These are phyloP conservation scores for Biscogniauxia mediterranea DNA, from an alignment of 2,329 filamentous ascomycete genomes.

Conservation along the genomic window DNA sequence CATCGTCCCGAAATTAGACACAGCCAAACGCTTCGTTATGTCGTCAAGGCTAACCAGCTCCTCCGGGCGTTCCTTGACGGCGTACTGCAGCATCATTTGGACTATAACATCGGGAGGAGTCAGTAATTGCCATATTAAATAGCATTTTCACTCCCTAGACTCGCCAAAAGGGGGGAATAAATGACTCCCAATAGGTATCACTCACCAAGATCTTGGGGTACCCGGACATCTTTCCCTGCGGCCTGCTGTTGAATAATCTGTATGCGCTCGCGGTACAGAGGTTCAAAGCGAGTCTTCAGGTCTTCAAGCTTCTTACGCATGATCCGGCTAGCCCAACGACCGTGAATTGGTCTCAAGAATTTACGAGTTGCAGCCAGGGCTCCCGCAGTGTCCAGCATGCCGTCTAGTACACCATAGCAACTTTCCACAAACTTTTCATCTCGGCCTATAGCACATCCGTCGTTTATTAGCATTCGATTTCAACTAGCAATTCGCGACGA, in stretches of 20 bases:
- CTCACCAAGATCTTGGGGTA: conserved; percentile 34
- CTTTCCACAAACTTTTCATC: conserved; percentile 36
- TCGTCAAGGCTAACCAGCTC: conserved; percentile 33
- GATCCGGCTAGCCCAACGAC: conserved; percentile 24
- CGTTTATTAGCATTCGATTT: neutral
- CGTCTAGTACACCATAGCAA: conserved; percentile 31
- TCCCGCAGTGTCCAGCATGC: conserved; percentile 34
- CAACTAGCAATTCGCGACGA: conserved; percentile 1
- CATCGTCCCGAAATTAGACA: conserved; percentile 38
- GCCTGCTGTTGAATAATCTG: conserved; percentile 14
- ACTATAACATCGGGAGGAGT: too few relatives aligned
- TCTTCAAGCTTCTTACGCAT: conserved; percentile 24
- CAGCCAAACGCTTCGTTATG: conserved; percentile 33
- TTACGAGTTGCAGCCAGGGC: conserved; percentile 31
- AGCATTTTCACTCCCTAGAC: too few relatives aligned
- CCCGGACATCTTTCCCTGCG: conserved; percentile 18
- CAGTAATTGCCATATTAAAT: too few relatives aligned
- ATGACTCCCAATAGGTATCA: too few relatives aligned
- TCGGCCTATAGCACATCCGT: conserved; percentile 19
- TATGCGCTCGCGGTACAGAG: conserved; percentile 21
- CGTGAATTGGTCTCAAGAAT: conserved; percentile 33
- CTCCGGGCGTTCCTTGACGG: conserved; percentile 35
- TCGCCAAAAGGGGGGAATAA: too few relatives aligned
- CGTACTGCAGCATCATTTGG: conserved; percentile 43
- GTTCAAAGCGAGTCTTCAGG: conserved; percentile 27